These are phyloP conservation scores for Penicillium sp. DNA, from an alignment of 2,329 filamentous ascomycete species.

Conservation along the genomic window DNA sequence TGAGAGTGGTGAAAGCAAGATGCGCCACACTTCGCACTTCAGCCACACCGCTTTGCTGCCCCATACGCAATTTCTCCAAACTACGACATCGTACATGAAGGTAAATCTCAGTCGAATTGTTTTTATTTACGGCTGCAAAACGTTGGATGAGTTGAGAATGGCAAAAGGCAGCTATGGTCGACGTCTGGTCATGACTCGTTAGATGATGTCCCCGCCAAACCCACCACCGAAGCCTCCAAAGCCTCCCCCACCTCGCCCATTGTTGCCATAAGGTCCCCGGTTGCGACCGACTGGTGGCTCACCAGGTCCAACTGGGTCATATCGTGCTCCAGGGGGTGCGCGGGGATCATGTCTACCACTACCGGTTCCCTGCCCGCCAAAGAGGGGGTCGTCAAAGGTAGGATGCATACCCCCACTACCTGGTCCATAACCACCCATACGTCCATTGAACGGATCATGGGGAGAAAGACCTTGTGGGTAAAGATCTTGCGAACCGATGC, in stretches of 20 bases:
- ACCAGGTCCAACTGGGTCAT: conserved; percentile 81
- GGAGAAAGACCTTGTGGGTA: conserved; percentile 62
- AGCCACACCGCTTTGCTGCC: conserved; percentile 23
- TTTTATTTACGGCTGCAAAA: not conserved
- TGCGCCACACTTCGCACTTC: conserved; percentile 25
- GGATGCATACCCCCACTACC: conserved; percentile 88
- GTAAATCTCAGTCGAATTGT: not conserved
- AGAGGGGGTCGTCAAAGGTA: conserved; percentile 88
- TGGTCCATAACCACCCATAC: conserved; percentile 63
- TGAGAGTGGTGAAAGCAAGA: conserved; percentile 22
- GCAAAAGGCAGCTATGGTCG: not conserved
- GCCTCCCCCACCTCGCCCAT: conserved; percentile 35
- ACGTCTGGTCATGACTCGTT: conserved; percentile 9
- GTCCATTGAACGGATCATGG: conserved; percentile 74
- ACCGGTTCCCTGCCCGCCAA: conserved; percentile 59
- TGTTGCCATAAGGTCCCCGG: conserved; percentile 46
- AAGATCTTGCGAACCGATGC: conserved; percentile 76
- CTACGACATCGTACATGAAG: not conserved
- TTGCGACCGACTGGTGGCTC: conserved; percentile 53
- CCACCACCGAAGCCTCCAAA: conserved; percentile 62
- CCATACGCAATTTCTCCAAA: conserved; percentile 3
- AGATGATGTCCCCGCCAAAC: conserved; percentile 46
- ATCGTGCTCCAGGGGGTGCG: conserved; percentile 84
- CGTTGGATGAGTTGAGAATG: not conserved
- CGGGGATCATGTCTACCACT: conserved; percentile 65